A percentile compares a stretch with the other conserved stretches of the same genome.
phyloP scores from a whole-genome alignment of 192 early-diverging fungal species.

The Cladochytrium replicatum region DNA sequence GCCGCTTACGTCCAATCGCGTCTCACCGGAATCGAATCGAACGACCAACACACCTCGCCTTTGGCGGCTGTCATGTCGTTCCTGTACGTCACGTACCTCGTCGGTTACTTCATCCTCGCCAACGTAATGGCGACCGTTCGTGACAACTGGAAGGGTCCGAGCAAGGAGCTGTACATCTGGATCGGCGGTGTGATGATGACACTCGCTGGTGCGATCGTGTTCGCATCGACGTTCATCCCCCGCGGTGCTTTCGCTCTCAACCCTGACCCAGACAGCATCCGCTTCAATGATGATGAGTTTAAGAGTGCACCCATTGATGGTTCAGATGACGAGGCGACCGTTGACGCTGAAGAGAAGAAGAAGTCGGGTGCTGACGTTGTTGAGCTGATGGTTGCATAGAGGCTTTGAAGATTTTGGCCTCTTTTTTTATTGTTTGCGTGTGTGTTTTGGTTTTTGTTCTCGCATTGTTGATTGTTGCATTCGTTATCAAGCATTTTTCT shows the following conservation, averaged over 20 bases:
- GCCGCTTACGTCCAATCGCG: slow-evolving; percentile 39
- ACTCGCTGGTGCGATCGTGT: slow-evolving; percentile 29
- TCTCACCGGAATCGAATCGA: slow-evolving; percentile 17
- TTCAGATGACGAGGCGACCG: too few species aligned
- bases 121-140: slow-evolving; percentile 26
- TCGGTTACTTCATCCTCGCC: slow-evolving; percentile 34
- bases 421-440: too few species aligned
- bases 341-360: too few species aligned
- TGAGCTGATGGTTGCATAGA: too few species aligned
- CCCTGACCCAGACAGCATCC: slow-evolving; percentile 17
- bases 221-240: slow-evolving; percentile 43
- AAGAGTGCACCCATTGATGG: too few species aligned
- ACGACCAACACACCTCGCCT: slow-evolving; percentile 30
- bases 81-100: slow-evolving; percentile 40
- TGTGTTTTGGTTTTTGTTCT: too few species aligned
- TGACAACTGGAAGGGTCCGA: slow-evolving; percentile 16
- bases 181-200: slow-evolving; percentile 38
- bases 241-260: slow-evolving; percentile 38
- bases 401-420: too few species aligned
- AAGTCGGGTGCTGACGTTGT: too few species aligned
- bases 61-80: slow-evolving; percentile 50
- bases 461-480: too few species aligned
- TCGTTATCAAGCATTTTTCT: too few species aligned
- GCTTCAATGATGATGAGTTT: slow-evolving; percentile 16
- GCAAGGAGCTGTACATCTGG: slow-evolving; percentile 21